These are phyloP conservation scores for Camelina laxa DNA, from an alignment of 345 rosid species.

Conservation along the genomic window DNA sequence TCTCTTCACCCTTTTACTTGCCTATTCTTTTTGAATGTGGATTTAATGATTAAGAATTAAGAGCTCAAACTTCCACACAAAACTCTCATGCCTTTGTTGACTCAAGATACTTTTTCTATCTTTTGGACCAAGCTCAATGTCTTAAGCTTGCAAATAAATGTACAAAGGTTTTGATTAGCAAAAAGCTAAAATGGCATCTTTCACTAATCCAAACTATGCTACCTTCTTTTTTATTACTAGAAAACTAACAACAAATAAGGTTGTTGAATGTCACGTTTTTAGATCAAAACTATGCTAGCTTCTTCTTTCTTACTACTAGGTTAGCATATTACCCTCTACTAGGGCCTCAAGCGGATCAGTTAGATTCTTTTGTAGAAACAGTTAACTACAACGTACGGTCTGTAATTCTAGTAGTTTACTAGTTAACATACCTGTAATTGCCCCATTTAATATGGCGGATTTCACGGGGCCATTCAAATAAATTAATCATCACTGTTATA, in stretches of 20 bases:
- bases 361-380: constrained; percentile 11
- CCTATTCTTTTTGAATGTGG: background rate
- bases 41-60: constrained; percentile 26
- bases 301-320: background rate
- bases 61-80: constrained; percentile 40
- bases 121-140: constrained; percentile 28
- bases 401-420: no score
- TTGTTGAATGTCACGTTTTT: background rate
- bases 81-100: constrained; percentile 40
- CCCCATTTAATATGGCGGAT: constrained; percentile 12
- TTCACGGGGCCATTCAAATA: constrained; percentile 15
- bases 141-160: constrained; percentile 26
- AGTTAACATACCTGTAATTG: background rate
- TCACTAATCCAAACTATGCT: background rate
- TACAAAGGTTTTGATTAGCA: constrained; percentile 19
- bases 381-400: background rate
- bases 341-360: background rate
- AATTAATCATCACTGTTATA: background rate
- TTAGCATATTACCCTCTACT: background rate
- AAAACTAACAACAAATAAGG: background rate
- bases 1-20: constrained; percentile 19
- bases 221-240: no score
- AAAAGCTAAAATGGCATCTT: background rate
- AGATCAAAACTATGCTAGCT: background rate
- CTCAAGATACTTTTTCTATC: constrained; percentile 22